Percentiles rank a stretch among this genome's conserved stretches.
Evolutionary conservation across 768 basidiomycete genomes (phyloP).

Genomic region (Lactarius vividus): DNA sequence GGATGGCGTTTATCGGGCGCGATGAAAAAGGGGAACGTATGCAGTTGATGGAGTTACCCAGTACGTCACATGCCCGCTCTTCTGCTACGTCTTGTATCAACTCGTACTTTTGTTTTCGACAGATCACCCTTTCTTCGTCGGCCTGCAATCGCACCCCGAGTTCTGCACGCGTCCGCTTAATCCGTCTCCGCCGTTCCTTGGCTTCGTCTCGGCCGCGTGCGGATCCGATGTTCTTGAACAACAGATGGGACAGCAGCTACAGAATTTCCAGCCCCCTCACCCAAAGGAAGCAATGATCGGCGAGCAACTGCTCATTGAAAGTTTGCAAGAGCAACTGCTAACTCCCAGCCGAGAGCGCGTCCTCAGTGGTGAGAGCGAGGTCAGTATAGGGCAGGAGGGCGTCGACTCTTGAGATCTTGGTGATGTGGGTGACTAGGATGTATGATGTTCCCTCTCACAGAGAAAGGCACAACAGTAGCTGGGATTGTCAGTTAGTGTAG

Average conservation of each 20-base stretch:
- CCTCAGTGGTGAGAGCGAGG: slow-evolving; percentile 15
- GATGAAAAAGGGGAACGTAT: slow-evolving; percentile 96
- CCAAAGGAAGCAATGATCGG: slow-evolving; percentile 71
- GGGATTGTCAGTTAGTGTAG: neutral
- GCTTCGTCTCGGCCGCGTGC: slow-evolving; percentile 83
- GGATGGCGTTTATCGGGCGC: slow-evolving; percentile 79
- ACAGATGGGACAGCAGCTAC: slow-evolving; percentile 66
- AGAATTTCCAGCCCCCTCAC: slow-evolving; percentile 68
- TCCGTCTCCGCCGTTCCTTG: slow-evolving; percentile 96
- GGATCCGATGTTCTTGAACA: slow-evolving; percentile 55
- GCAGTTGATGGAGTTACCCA: slow-evolving; percentile 88
- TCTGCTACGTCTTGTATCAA: slow-evolving; percentile 5
- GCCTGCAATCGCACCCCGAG: slow-evolving; percentile 95
- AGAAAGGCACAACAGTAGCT: neutral
- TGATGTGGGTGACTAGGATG: neutral
- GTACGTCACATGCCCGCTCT: slow-evolving; percentile 43
- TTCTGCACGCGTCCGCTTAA: slow-evolving; percentile 98
- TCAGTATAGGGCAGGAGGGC: neutral
- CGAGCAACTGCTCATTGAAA: slow-evolving; percentile 53
- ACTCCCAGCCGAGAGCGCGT: slow-evolving; percentile 23
- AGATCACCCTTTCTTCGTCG: slow-evolving; percentile 95
- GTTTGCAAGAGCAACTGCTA: slow-evolving; percentile 29
- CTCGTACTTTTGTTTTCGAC: neutral
- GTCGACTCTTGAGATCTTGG: neutral
- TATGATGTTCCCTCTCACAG: neutral